Evolutionary conservation across 768 basidiomycete species (phyloP).

Genomic region (Collybia mongolica): DNA sequence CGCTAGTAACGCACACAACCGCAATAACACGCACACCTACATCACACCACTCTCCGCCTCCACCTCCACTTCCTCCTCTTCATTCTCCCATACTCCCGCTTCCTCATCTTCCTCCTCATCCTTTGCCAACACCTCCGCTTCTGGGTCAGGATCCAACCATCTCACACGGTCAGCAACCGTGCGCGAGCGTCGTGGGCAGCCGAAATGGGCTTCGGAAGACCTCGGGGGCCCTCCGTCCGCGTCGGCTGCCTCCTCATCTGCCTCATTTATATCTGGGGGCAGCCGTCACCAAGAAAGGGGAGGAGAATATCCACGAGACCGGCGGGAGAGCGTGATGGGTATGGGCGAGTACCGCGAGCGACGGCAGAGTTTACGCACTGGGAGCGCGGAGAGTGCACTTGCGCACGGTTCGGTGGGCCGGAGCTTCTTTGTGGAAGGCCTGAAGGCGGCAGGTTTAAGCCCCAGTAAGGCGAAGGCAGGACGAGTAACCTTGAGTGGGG

Average conservation of each 20-base stretch:
- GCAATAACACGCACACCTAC: too few species aligned
- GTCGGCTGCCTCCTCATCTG: not conserved
- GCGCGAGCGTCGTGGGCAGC: conserved; percentile 40
- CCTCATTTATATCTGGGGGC: not conserved
- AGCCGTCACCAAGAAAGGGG: not conserved
- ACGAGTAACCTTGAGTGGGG: conserved; percentile 7
- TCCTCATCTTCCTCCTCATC: not conserved
- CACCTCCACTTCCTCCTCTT: conserved; percentile 3
- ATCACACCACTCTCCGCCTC: not conserved
- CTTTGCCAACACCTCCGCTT: not conserved
- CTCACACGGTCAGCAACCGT: not conserved
- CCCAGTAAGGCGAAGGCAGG: conserved; percentile 28
- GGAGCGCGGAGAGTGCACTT: conserved; percentile 70
- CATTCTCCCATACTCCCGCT: not conserved
- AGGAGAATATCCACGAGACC: not conserved
- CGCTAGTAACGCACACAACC: conserved; percentile 6
- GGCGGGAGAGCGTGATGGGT: conserved; percentile 8
- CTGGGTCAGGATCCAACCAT: not conserved
- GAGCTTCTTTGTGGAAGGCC: conserved; percentile 63
- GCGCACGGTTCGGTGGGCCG: conserved; percentile 32
- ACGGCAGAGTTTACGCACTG: conserved; percentile 57
- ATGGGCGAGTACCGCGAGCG: conserved; percentile 36
- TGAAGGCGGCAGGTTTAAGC: conserved; percentile 70
- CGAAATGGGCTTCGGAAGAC: conserved; percentile 56
- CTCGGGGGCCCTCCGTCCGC: not conserved